A percentile compares a stretch with the other conserved stretches of the same genome.
Evolutionary conservation across 495 filamentous ascomycete genomes (phyloP).

Genomic region (Lophiotrema nucula): DNA sequence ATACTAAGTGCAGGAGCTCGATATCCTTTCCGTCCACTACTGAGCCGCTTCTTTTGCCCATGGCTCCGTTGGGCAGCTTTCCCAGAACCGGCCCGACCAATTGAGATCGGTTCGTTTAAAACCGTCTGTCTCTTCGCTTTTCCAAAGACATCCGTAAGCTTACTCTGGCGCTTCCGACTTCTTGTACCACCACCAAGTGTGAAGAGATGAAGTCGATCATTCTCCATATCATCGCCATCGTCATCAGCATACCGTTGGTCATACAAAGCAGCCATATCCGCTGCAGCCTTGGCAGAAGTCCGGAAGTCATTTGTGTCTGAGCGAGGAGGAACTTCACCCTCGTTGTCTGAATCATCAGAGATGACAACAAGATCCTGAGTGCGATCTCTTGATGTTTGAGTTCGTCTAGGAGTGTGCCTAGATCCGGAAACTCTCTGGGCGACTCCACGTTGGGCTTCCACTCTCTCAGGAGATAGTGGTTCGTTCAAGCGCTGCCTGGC

Average conservation of each 20-base stretch:
- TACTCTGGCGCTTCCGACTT: constrained; percentile 35
- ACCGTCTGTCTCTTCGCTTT: constrained; percentile 30
- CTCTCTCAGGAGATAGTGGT: constrained; percentile 22
- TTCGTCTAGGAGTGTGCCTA: not conserved
- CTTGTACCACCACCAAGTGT: constrained; percentile 48
- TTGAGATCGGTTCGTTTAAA: too few species aligned
- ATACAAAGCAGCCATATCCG: constrained; percentile 3
- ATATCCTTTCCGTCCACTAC: too few species aligned
- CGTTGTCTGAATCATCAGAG: constrained; percentile 29
- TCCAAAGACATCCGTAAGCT: constrained; percentile 25
- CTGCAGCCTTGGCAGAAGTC: not conserved
- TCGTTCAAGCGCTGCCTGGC: constrained; percentile 8
- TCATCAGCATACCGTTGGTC: constrained; percentile 31
- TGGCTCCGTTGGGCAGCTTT: too few species aligned
- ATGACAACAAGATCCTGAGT: constrained; percentile 1
- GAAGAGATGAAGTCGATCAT: constrained; percentile 55
- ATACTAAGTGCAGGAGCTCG: constrained; percentile 60
- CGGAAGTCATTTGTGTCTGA: not conserved
- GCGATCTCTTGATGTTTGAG: not conserved
- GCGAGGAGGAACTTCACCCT: not conserved
- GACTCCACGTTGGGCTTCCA: constrained; percentile 52
- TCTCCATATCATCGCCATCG: constrained; percentile 46
- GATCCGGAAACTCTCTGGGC: constrained; percentile 34
- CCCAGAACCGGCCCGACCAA: too few species aligned
- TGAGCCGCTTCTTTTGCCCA: too few species aligned